Percentiles rank a stretch among this genome's conserved stretches.
phyloP scores from a whole-genome alignment of 202 grass and related monocot species.

The Brachypodium distachyon region DNA sequence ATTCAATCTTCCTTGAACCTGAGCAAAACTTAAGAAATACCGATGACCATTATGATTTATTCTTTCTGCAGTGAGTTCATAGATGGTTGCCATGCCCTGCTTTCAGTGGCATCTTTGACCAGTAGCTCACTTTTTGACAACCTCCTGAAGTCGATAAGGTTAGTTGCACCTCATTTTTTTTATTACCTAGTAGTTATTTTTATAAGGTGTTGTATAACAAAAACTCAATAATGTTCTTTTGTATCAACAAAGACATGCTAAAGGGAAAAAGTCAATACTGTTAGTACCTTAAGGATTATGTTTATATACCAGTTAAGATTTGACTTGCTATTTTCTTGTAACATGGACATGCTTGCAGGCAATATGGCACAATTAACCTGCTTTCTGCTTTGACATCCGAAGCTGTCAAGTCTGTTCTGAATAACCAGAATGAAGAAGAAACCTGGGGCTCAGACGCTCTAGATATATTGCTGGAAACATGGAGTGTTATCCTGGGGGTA shows the following conservation, averaged over 20 bases:
- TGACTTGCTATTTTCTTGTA: constrained; percentile 7
- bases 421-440: constrained; percentile 74
- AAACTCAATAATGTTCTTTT: neutral
- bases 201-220: neutral
- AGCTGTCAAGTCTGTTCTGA: constrained; percentile 64
- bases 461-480: constrained; percentile 94
- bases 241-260: neutral
- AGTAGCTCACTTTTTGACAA: constrained; percentile 73
- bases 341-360: constrained; percentile 44
- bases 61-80: constrained; percentile 77
- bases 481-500: constrained; percentile 95
- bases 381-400: constrained; percentile 79
- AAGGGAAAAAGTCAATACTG: neutral
- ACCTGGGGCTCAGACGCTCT: constrained; percentile 79
- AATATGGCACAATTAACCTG: constrained; percentile 76
- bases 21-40: constrained; percentile 20
- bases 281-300: constrained; percentile 5
- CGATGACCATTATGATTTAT: constrained; percentile 14
- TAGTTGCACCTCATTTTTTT: neutral
- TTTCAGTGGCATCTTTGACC: constrained; percentile 84
- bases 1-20: constrained; percentile 22
- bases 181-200: neutral
- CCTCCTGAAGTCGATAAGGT: constrained; percentile 91
- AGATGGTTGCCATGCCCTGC: constrained; percentile 86
- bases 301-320: neutral